Percentiles rank a stretch among this genome's conserved stretches.
These are phyloP conservation scores for Pseudocercospora cruenta DNA, from an alignment of 2,329 filamentous ascomycete species.

Conservation along the genomic window DNA sequence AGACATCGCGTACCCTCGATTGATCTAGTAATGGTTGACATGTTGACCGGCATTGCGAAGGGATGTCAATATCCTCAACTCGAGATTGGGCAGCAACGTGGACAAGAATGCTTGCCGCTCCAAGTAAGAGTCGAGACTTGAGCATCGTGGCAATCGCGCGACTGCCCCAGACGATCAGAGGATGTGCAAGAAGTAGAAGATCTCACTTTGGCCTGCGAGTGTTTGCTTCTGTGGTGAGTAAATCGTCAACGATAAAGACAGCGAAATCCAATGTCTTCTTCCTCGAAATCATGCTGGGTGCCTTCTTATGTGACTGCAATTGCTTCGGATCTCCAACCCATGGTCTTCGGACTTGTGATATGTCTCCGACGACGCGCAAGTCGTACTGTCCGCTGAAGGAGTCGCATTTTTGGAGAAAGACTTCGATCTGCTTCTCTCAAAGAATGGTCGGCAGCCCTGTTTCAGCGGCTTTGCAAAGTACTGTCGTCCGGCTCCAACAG, in stretches of 20 bases:
- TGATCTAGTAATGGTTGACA: conserved; percentile 1
- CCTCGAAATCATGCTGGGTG: background rate
- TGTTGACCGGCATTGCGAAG: background rate
- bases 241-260: background rate
- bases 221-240: background rate
- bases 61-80: background rate
- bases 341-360: background rate
- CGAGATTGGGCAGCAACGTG: background rate
- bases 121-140: background rate
- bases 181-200: background rate
- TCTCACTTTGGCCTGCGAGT: background rate
- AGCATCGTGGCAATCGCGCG: background rate
- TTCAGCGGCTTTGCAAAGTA: no score
- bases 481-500: conserved; percentile 2
- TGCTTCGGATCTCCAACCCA: conserved; percentile 1
- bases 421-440: background rate
- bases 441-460: background rate
- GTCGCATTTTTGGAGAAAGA: background rate
- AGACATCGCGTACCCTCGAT: background rate
- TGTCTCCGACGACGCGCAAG: background rate
- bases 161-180: background rate
- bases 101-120: background rate
- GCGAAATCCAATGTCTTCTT: background rate
- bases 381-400: background rate
- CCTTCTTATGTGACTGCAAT: conserved; percentile 1